Evolutionary conservation across 352 stramenopile genomes (phyloP).

Genomic region (Globisporangium spinosum): DNA sequence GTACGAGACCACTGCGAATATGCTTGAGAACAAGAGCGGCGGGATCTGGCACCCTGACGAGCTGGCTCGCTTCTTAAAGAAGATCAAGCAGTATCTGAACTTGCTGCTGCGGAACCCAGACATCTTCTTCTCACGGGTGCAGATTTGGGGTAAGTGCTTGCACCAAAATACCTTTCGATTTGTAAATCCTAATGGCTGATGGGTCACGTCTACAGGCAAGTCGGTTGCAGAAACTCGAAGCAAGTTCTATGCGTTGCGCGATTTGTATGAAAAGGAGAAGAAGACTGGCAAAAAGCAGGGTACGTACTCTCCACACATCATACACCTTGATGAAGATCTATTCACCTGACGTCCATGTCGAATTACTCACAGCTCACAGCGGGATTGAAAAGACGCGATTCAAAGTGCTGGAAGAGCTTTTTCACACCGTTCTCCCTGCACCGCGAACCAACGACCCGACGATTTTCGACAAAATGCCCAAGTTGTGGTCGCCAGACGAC

Average conservation of each 20-base stretch:
- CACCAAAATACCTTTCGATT: neutral
- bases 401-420: constrained; percentile 43
- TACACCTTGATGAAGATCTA: neutral
- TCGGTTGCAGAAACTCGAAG: constrained; percentile 49
- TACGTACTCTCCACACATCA: neutral
- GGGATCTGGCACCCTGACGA: constrained; percentile 69
- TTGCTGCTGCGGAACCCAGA: constrained; percentile 34
- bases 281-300: constrained; percentile 9
- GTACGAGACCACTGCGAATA: constrained; percentile 56
- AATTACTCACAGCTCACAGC: constrained; percentile 14
- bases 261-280: constrained; percentile 58
- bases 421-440: constrained; percentile 38
- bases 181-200: neutral
- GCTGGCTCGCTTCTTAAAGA: constrained; percentile 51
- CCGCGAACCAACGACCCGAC: constrained; percentile 21
- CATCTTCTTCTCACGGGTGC: constrained; percentile 62
- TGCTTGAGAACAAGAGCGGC: constrained; percentile 55
- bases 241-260: constrained; percentile 74
- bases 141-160: constrained; percentile 49
- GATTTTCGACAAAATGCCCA: constrained; percentile 30
- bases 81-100: constrained; percentile 56
- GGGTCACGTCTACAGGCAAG: constrained; percentile 31
- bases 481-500: constrained; percentile 56
- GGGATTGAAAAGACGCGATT: constrained; percentile 31
- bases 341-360: neutral